phyloP scores from a whole-genome alignment of 179 eudicot species.

The Actinidia arguta region DNA sequence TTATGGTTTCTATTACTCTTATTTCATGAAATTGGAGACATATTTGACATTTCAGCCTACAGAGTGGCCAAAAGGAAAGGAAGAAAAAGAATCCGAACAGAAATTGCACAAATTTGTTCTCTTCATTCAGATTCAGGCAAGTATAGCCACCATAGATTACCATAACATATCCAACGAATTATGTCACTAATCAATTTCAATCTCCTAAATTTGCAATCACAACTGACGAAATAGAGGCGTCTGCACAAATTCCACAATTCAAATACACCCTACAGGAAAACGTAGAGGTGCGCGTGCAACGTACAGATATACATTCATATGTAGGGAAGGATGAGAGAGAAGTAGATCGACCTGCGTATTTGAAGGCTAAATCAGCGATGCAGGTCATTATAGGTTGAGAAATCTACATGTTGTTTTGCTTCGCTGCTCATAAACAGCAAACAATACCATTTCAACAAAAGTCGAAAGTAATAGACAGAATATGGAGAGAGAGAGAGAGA shows the following conservation, averaged over 20 bases:
- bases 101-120: neutral
- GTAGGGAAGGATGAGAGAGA: neutral
- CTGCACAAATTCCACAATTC: neutral
- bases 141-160: neutral
- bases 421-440: constrained; percentile 48
- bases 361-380: constrained; percentile 90
- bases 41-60: neutral
- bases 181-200: too few relatives aligned
- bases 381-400: constrained; percentile 78
- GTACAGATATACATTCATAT: neutral
- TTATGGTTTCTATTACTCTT: neutral
- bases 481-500: neutral
- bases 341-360: constrained; percentile 65
- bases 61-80: neutral
- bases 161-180: too few relatives aligned
- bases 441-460: neutral
- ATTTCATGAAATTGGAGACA: neutral
- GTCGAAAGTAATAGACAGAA: neutral
- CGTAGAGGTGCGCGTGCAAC: neutral
- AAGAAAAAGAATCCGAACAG: too few relatives aligned
- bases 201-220: neutral
- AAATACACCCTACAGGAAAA: neutral
- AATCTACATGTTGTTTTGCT: constrained; percentile 65
- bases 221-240: neutral
- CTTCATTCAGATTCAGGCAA: neutral